Evolutionary conservation across 495 filamentous ascomycete species (phyloP), one percentile per base, ranked within the genome.

Genomic region (Viridothelium virens): DNA sequence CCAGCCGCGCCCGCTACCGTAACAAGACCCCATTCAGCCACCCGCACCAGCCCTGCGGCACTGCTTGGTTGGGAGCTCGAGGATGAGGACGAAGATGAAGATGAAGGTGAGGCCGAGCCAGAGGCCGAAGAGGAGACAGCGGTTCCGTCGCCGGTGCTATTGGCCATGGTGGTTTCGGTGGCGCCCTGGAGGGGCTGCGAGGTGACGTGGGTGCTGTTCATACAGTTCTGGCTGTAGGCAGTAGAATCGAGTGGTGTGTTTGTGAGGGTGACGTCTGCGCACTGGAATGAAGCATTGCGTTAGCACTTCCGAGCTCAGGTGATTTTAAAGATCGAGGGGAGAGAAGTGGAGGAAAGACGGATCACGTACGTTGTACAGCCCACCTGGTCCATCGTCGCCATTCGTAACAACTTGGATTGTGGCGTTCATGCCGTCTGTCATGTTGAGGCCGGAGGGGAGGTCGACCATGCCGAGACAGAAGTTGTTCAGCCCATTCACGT

Each of bases 331-430:
- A 25, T 25, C 0, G 25, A 25, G 25, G 25, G 25, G 25, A 25
- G 25, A 25, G 25, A 25, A 6, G 38, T 46, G 0, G 37, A 0
- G 16, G 53, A 18, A 38, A n/a, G 38, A 59, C 31, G 44, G 36
- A 41, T 38, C 50, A 38, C 18, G 61, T 48, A 75, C 73, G 65
- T 73, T 68, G 53, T 73, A 75, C 0, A 75, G 68, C 12, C 74
- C 74, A 2, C 69, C 69, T 7, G 53, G 53, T 33, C 53, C 56
- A 14, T 69, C 64, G 63, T 76, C 71, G 3, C 74, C 73, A 48
- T 74, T 83, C 10, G 79, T 83, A 31, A 85, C 77, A 63, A 88
- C 85, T 76, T 87, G 86, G 61, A 88, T 80, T 0, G 86, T 87
- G n/a, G 83, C 85, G 63, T 85, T 84, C 70, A 79, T 78, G 0